Conservation (phyloP, 2,329 filamentous ascomycete species). For the Epichloe gansuensis region DNA sequence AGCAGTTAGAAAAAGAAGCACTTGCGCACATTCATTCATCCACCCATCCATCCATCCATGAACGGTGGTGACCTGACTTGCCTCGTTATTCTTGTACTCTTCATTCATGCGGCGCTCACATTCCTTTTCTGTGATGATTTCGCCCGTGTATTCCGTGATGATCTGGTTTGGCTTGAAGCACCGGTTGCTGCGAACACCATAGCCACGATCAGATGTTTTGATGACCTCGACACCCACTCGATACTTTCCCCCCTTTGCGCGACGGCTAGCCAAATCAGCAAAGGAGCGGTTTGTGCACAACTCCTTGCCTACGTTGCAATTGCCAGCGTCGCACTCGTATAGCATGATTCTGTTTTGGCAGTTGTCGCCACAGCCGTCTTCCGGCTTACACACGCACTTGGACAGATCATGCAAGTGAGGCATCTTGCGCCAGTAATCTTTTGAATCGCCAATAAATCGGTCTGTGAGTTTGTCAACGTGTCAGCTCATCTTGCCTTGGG, state of each 20-base stretch:
- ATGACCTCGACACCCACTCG: slow-evolving; percentile 91
- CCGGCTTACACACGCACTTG: slow-evolving; percentile 63
- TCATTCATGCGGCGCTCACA: slow-evolving; percentile 90
- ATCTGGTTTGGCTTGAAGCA: slow-evolving; percentile 83
- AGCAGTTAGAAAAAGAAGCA: not conserved
- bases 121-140: slow-evolving; percentile 91
- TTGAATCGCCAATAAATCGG: slow-evolving; percentile 78
- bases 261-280: slow-evolving; percentile 60
- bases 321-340: slow-evolving; percentile 86
- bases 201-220: slow-evolving; percentile 77
- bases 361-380: slow-evolving; percentile 72
- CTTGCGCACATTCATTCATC: not conserved
- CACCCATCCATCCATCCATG: not conserved
- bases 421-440: slow-evolving; percentile 66
- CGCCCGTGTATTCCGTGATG: slow-evolving; percentile 95
- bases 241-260: slow-evolving; percentile 73
- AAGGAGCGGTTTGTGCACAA: slow-evolving; percentile 81
- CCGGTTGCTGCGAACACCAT: slow-evolving; percentile 82
- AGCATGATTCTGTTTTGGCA: slow-evolving; percentile 96
- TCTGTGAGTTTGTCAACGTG: slow-evolving; percentile 35
- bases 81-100: slow-evolving; percentile 85
- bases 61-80: slow-evolving; percentile 27
- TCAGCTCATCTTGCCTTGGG: not conserved
- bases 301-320: slow-evolving; percentile 67
- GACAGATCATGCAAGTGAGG: slow-evolving; percentile 61